phyloP scores from a whole-genome alignment of 2,329 filamentous ascomycete genomes.

The Aspergillus transmontanensis region DNA sequence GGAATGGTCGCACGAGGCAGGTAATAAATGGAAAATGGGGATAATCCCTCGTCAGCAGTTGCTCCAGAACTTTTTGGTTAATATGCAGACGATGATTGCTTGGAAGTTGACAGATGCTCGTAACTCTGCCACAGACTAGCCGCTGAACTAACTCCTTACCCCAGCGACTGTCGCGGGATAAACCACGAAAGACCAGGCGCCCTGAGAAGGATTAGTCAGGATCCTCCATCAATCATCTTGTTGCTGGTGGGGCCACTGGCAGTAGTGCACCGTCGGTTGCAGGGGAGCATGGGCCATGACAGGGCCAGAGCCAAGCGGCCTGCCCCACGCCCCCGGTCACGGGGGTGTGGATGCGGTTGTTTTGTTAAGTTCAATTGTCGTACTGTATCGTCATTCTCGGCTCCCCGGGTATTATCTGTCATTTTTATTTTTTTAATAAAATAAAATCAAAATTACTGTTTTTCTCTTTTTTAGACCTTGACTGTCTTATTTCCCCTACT shows the following conservation, averaged over 20 bases:
- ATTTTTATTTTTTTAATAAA: background rate
- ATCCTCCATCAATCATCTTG: background rate
- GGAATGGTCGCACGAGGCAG: slow-evolving; percentile 4
- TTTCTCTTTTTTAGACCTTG: background rate
- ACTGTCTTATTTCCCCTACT: background rate
- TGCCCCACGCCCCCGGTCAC: slow-evolving; percentile 18
- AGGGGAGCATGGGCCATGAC: slow-evolving; percentile 24
- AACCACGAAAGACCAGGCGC: slow-evolving; percentile 22
- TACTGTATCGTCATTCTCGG: slow-evolving; percentile 13
- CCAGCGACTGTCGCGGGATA: slow-evolving; percentile 25
- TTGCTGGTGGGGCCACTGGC: slow-evolving; percentile 6
- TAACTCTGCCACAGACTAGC: slow-evolving; percentile 8
- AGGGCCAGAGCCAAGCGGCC: slow-evolving; percentile 19
- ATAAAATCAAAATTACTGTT: background rate
- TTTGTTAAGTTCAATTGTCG: background rate
- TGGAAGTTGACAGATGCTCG: slow-evolving; percentile 4
- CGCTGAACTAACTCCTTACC: slow-evolving; percentile 13
- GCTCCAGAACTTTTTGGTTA: slow-evolving; percentile 5
- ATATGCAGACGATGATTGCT: slow-evolving; percentile 8
- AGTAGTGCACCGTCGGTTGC: slow-evolving; percentile 9
- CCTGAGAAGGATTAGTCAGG: slow-evolving; percentile 7
- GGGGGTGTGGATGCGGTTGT: slow-evolving; percentile 10
- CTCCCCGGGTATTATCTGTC: slow-evolving; percentile 1
- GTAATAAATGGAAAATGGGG: background rate
- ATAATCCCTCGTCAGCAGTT: slow-evolving; percentile 7